phyloP scores from a whole-genome alignment of 176 grass and related monocot species.

The Aegilops longissima region DNA sequence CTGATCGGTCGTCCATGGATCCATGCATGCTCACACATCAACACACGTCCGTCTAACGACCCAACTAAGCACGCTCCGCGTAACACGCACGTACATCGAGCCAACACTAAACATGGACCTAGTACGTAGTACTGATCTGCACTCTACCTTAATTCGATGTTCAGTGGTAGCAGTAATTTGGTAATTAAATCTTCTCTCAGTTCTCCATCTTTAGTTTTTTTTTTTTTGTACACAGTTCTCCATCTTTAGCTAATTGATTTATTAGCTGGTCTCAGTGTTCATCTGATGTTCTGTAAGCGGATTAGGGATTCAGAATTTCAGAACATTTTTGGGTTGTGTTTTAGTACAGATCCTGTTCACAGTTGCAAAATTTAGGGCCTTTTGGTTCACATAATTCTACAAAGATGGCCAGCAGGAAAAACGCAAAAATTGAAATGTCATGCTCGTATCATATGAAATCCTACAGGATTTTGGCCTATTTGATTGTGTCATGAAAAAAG shows the following conservation, averaged over 20 bases:
- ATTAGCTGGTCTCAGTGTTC: background rate
- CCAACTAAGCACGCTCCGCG: background rate
- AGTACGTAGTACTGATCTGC: slow-evolving; percentile 14
- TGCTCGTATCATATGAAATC: too few relatives aligned
- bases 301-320: too few relatives aligned
- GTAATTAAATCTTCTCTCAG: background rate
- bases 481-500: too few relatives aligned
- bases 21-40: background rate
- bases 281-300: background rate
- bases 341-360: too few relatives aligned
- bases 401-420: too few relatives aligned
- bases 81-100: background rate
- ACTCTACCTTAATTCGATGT: slow-evolving; percentile 14
- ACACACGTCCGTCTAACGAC: background rate
- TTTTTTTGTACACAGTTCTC: background rate
- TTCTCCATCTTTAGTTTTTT: background rate
- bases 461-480: too few relatives aligned
- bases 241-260: background rate
- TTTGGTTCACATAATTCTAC: too few relatives aligned
- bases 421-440: too few relatives aligned
- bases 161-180: slow-evolving; percentile 18
- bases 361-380: too few relatives aligned
- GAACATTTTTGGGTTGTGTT: too few relatives aligned
- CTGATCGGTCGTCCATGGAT: background rate
- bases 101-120: background rate